phyloP scores from a whole-genome alignment of 2,329 filamentous ascomycete species.

The Cephalotrichum gorgonifer region DNA sequence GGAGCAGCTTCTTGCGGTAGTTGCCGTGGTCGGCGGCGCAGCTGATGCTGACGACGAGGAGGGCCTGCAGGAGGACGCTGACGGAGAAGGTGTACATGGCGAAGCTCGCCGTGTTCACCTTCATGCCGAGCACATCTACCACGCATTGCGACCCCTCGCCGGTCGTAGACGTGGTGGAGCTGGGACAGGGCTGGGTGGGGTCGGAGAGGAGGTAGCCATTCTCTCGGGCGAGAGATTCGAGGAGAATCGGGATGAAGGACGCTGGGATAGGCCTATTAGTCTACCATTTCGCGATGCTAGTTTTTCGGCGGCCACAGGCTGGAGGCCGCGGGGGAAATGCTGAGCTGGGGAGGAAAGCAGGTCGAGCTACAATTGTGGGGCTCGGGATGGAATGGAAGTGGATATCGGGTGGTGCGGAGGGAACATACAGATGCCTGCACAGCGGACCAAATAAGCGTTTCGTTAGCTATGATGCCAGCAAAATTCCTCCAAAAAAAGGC shows the following conservation, averaged over 20 bases:
- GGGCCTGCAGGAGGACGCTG: constrained; percentile 78
- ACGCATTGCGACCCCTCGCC: constrained; percentile 60
- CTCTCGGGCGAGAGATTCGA: constrained; percentile 87
- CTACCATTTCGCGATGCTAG: neutral
- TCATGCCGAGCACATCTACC: constrained; percentile 67
- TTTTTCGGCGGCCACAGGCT: neutral
- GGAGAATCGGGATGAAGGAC: constrained; percentile 89
- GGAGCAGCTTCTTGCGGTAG: constrained; percentile 78
- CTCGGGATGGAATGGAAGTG: neutral
- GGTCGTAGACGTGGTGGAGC: constrained; percentile 40
- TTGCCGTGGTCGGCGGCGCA: constrained; percentile 90
- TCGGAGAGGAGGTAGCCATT: constrained; percentile 81
- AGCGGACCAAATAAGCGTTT: neutral
- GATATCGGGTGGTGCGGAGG: neutral
- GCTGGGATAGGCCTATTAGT: constrained; percentile 34
- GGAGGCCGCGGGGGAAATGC: neutral
- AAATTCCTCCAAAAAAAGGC: constrained; percentile 1
- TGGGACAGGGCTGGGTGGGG: constrained; percentile 61
- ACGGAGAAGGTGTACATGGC: constrained; percentile 98
- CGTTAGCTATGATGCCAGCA: neutral
- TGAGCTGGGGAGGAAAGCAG: neutral
- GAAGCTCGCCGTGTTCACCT: constrained; percentile 93
- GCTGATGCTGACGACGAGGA: constrained; percentile 92
- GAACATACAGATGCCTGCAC: constrained; percentile 18
- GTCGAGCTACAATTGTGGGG: neutral